Percentiles rank a stretch among this genome's conserved stretches.
phyloP scores from a whole-genome alignment of 2,329 filamentous ascomycete species.

The Dactylonectria macrodidyma region DNA sequence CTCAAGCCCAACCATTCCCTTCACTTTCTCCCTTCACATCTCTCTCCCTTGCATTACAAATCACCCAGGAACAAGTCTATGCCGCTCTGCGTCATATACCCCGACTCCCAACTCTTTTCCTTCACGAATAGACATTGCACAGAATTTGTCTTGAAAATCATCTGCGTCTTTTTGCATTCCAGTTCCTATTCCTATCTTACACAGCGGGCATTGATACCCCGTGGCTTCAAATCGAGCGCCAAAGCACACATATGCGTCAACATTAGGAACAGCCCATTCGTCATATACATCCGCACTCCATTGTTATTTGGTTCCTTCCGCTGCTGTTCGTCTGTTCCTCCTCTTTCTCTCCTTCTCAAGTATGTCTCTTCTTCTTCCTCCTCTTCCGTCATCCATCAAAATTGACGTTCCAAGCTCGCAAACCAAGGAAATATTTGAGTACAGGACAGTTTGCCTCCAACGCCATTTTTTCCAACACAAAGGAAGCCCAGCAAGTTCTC shows the following conservation, averaged over 20 bases:
- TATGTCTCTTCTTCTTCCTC: conserved; percentile 17
- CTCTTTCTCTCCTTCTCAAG: conserved; percentile 4
- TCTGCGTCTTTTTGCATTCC: conserved; percentile 27
- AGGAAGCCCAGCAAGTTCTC: conserved; percentile 42
- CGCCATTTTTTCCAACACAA: conserved; percentile 47
- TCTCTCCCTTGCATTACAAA: background rate
- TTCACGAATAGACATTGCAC: background rate
- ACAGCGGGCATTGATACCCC: conserved; percentile 21
- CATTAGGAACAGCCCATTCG: conserved; percentile 33
- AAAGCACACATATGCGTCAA: conserved; percentile 28
- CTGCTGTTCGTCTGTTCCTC: conserved; percentile 16
- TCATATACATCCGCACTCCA: conserved; percentile 33
- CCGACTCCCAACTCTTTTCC: background rate
- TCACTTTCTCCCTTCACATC: background rate
- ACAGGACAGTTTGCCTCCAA: conserved; percentile 43
- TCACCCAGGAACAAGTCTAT: background rate
- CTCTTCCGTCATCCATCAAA: conserved; percentile 39
- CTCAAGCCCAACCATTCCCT: background rate
- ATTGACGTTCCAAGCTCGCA: conserved; percentile 42
- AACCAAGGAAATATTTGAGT: conserved; percentile 38
- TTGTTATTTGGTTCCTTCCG: conserved; percentile 16
- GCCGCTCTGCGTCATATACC: background rate
- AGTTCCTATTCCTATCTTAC: conserved; percentile 31
- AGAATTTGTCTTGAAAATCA: conserved; percentile 1
- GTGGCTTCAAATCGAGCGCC: conserved; percentile 19